Conservation (phyloP, 2,329 filamentous ascomycete species). For the Sarocladiaceae sp. region DNA sequence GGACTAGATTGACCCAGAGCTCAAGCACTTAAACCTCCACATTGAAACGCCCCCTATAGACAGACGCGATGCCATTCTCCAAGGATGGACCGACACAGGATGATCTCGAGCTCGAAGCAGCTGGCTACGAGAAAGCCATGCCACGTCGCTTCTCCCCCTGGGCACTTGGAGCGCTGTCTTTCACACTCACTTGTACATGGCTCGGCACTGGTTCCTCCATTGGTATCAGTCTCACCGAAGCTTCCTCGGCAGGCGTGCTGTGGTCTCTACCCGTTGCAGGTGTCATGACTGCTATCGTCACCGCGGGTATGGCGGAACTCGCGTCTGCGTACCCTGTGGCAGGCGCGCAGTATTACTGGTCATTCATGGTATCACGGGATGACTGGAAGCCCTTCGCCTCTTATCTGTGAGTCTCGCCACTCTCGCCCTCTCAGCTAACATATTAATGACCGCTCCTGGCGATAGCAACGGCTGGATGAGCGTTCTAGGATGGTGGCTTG, state of each 20-base stretch:
- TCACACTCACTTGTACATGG: conserved; percentile 25
- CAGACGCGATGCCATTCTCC: neutral
- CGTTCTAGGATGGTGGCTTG: conserved; percentile 17
- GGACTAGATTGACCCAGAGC: no score
- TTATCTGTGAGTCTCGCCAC: conserved; percentile 15
- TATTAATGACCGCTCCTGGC: no score
- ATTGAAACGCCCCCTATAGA: no score
- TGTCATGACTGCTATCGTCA: conserved; percentile 20
- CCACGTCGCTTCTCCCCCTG: conserved; percentile 23
- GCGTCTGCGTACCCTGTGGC: conserved; percentile 21
- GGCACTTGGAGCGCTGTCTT: conserved; percentile 21
- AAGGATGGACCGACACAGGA: conserved; percentile 12
- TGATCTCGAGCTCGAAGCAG: conserved; percentile 23
- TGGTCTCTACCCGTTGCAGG: conserved; percentile 22
- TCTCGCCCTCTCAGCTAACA: neutral
- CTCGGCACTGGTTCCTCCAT: conserved; percentile 22
- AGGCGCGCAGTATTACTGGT: conserved; percentile 22
- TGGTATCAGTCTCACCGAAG: conserved; percentile 21
- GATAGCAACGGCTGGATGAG: conserved; percentile 16
- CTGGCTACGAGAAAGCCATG: conserved; percentile 23
- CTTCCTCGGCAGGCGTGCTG: conserved; percentile 18
- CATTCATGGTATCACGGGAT: conserved; percentile 17
- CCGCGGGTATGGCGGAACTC: conserved; percentile 20
- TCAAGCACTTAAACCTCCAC: no score
- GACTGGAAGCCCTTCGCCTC: conserved; percentile 19